Percentiles rank a stretch among this genome's conserved stretches.
Conservation (phyloP, 2,329 filamentous ascomycete species). For the Phaeosphaeria sp. region DNA sequence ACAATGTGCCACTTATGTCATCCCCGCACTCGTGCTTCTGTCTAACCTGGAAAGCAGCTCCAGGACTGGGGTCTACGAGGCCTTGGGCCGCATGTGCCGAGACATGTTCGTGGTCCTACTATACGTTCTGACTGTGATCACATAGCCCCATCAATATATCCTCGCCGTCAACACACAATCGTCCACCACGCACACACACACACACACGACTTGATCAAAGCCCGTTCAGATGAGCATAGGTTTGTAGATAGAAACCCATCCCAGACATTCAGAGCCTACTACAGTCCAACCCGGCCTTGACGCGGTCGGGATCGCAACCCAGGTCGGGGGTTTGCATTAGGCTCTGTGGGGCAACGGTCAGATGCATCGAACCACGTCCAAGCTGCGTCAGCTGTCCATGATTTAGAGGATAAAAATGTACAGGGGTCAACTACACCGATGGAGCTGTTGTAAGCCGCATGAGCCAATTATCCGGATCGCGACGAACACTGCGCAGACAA, state of each 20-base stretch:
- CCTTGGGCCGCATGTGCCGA: not conserved
- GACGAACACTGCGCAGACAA: no score
- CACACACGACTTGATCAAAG: no score
- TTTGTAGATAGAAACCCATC: no score
- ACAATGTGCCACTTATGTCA: no score
- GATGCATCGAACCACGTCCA: not conserved
- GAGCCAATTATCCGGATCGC: not conserved
- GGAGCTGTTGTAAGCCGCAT: not conserved
- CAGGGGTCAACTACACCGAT: not conserved
- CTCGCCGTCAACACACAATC: not conserved
- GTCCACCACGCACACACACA: no score
- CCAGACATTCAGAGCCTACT: no score
- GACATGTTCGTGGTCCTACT: not conserved
- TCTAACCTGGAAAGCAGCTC: no score
- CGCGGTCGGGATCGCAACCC: not conserved
- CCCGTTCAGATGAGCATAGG: no score
- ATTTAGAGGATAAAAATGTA: not conserved
- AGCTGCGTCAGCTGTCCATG: not conserved
- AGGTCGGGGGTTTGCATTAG: not conserved
- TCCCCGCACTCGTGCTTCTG: not conserved
- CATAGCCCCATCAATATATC: not conserved
- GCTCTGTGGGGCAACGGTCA: not conserved
- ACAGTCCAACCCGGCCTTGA: not conserved
- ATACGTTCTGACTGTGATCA: not conserved
- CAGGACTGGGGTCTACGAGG: not conserved